These are phyloP conservation scores for Elsinoe necatrix DNA, from an alignment of 2,329 filamentous ascomycete species.

Conservation along the genomic window DNA sequence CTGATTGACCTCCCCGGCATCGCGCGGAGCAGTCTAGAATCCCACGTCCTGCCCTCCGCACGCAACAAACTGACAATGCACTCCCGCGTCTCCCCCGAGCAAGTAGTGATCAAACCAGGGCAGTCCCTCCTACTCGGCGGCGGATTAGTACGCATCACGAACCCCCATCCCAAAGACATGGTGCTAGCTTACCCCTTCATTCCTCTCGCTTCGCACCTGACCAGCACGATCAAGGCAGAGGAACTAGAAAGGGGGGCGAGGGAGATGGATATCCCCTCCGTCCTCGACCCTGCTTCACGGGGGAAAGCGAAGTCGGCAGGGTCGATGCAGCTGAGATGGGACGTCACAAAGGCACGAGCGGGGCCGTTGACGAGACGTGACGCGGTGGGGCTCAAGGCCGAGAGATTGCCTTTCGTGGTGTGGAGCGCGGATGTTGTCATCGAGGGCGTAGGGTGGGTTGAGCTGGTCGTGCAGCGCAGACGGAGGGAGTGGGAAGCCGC, in stretches of 20 bases:
- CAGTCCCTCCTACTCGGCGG: slow-evolving; percentile 68
- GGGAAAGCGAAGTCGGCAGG: slow-evolving; percentile 54
- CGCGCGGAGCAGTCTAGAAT: slow-evolving; percentile 61
- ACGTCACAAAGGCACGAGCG: slow-evolving; percentile 72
- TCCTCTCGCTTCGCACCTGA: slow-evolving; percentile 66
- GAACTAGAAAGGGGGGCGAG: slow-evolving; percentile 59
- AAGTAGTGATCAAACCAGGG: slow-evolving; percentile 62
- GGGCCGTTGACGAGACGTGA: slow-evolving; percentile 60
- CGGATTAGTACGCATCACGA: slow-evolving; percentile 80
- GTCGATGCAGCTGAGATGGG: slow-evolving; percentile 63
- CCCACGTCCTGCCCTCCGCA: slow-evolving; percentile 59
- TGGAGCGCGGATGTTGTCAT: slow-evolving; percentile 77
- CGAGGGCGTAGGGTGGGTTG: slow-evolving; percentile 89
- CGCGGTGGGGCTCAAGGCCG: slow-evolving; percentile 55
- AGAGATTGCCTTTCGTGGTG: slow-evolving; percentile 68
- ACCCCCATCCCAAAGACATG: slow-evolving; percentile 53
- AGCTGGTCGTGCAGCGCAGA: slow-evolving; percentile 63
- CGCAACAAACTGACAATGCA: slow-evolving; percentile 69
- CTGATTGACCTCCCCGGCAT: slow-evolving; percentile 88
- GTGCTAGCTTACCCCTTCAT: slow-evolving; percentile 84
- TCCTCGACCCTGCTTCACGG: slow-evolving; percentile 45
- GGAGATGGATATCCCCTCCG: slow-evolving; percentile 48
- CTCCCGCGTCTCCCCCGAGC: slow-evolving; percentile 62
- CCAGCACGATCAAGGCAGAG: slow-evolving; percentile 69
- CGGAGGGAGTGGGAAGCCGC: slow-evolving; percentile 18